Conservation (phyloP, 164 flowering plant genomes). For the Piper longum region DNA sequence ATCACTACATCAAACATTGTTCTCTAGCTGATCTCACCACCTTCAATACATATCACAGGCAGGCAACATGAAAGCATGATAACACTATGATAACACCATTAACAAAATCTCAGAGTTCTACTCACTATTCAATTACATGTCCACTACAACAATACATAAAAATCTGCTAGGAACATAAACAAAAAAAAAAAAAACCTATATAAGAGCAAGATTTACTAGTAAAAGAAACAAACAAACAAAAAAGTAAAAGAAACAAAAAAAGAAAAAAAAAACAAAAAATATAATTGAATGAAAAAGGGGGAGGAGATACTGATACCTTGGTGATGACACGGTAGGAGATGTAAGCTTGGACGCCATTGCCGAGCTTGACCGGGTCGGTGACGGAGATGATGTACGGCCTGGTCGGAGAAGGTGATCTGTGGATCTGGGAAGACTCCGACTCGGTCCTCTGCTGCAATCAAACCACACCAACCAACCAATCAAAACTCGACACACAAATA, state of each 20-base stretch:
- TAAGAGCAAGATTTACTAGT: too few relatives aligned
- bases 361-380: constrained; percentile 92
- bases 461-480: not conserved
- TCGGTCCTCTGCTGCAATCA: constrained; percentile 45
- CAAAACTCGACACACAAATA: not conserved
- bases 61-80: too few relatives aligned
- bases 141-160: too few relatives aligned
- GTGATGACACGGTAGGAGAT: constrained; percentile 94
- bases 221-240: not conserved
- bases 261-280: not conserved
- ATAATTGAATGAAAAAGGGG: not conserved
- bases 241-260: too few relatives aligned
- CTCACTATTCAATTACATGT: too few relatives aligned
- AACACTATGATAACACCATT: too few relatives aligned
- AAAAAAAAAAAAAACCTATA: too few relatives aligned
- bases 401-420: constrained; percentile 62
- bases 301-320: constrained; percentile 32
- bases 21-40: too few relatives aligned
- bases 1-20: too few relatives aligned
- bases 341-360: constrained; percentile 96
- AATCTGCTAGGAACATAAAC: too few relatives aligned
- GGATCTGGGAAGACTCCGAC: constrained; percentile 64
- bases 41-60: too few relatives aligned
- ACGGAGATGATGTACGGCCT: constrained; percentile 65
- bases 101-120: too few relatives aligned